Base-by-base conservation (phyloP, 768 basidiomycete species). In the Naematelia aurantialba region DNA sequence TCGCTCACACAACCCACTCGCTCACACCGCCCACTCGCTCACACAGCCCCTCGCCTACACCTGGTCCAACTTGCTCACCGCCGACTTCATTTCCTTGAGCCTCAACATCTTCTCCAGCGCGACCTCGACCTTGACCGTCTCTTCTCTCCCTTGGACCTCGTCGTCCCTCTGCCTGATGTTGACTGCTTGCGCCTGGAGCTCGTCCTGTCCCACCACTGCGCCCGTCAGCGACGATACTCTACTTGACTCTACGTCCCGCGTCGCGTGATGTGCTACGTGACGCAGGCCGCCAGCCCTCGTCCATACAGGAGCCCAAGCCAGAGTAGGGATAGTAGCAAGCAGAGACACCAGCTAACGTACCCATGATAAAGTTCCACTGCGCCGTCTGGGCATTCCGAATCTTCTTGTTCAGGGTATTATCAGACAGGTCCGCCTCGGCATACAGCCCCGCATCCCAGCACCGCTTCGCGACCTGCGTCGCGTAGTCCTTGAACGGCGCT, bases 111-210 rank as follows among this genome's bases (percentile, higher is more conserved):
- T 87, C 70, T 82, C 73, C 8, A 86, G 78, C 14, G 92, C 81
- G 25, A 83, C 85, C 45, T 88, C 87, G 26, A 97, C 78, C 47
- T 86, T 80, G 59, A 81, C 73, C 75, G 86, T 87, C 78, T 89
- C 85, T 48, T 74, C 68, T 56, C 79, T 64, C 8, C 85, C 84
- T 76, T 87, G 85, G 2, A 86, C 82, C 77, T 97, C 94, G 67
- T 97, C 91, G 76, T 98, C 94, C 31, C 96, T 85, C 77, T 97
- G 98, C 59, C 94, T 85, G 17, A 98, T 85, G 72, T 99, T 98
- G 64, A 98, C 96, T 4, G 94, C 89, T 44, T 83, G 83, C 45
- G 82, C 81, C 59, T 91, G 87, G 56, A 90, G 79, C 78, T 99
- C 96, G 65, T 91, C 89, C 71, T 93, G 87, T 26, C 96, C 96